Evolutionary conservation across 2,329 filamentous ascomycete species (phyloP).

Genomic region (Fusarium continuum): DNA sequence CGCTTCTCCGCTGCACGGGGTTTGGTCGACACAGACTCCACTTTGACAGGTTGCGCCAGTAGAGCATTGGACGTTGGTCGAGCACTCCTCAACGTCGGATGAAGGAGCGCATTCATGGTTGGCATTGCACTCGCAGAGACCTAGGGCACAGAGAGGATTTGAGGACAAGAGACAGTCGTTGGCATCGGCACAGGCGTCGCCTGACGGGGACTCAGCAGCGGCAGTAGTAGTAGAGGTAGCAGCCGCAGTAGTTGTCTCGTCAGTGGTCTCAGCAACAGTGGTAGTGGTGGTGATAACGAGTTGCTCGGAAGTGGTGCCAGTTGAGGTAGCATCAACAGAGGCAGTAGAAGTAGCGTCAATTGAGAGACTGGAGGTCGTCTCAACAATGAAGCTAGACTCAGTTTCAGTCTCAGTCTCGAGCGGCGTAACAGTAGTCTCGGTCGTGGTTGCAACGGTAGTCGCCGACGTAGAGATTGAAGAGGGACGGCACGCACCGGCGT

Average conservation of each 20-base stretch:
- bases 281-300: not conserved
- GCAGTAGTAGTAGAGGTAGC: not conserved
- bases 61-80: not conserved
- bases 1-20: not conserved
- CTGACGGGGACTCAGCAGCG: too few species aligned
- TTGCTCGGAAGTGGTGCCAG: not conserved
- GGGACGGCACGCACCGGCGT: not conserved
- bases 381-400: too few species aligned
- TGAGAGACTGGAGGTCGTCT: not conserved
- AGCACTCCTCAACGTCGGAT: not conserved
- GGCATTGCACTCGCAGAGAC: conserved; percentile 16
- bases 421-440: not conserved
- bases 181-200: conserved; percentile 5
- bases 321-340: too few species aligned
- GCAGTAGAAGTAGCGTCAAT: not conserved
- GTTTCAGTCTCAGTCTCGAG: not conserved
- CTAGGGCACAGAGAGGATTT: conserved; percentile 13
- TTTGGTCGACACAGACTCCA: conserved; percentile 3
- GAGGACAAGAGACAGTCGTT: conserved; percentile 12
- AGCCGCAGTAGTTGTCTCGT: not conserved
- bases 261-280: fast-evolving
- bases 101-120: not conserved
- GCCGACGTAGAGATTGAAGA: fast-evolving
- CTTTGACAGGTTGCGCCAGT: not conserved
- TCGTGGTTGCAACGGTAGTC: not conserved